Evolutionary conservation across 495 filamentous ascomycete species (phyloP), one percentile per base, ranked within the genome.

Genomic region (Penicillium egyptiacum): DNA sequence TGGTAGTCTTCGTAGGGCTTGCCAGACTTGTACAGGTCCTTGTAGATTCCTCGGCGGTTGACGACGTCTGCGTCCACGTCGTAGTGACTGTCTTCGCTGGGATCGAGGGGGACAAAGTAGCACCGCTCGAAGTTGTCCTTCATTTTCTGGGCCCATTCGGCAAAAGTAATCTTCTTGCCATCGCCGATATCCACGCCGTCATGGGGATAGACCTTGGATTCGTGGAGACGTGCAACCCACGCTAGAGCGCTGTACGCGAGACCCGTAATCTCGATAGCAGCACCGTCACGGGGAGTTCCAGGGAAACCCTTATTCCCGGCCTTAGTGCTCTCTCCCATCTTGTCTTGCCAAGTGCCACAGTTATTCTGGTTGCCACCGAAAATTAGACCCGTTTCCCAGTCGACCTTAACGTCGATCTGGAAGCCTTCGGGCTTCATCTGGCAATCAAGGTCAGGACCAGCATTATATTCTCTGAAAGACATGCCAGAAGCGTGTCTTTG

Each of bases 271-370:
- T 99, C 95, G 58, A 98, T 82, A 10, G 95, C 89, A 20, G 95
- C 91, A 20, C 95, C 95, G 74, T 99, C 95, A 65, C 95, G 84
- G 35, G 95, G 95, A 25, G 95, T 98, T 2, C 92, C 95, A 0
- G 95, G 95, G n/a, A 94, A 76, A 50, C 95, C 95, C 77, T 96
- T 98, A 64, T 85, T 95, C 37, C 88, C 86, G 22, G 95, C 95
- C 55, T 86, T 89, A 53, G 88, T 83, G 55, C 90, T 96, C 72
- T 99, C 95, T n/a, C 95, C 95, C 94, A 98, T 99, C 81, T 99
- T 99, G 75, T 99, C 95, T 88, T 96, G 96, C 95, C 95, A 99
- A 5, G 95, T 99, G 52, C 95, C 95, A 64, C 95, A 99, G 67
- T 99, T 99, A 69, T 75, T 77, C 68, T 97, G 91, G 61, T 88